Conservation (phyloP, 805 yeast species). For the Candida xyloterini region DNA sequence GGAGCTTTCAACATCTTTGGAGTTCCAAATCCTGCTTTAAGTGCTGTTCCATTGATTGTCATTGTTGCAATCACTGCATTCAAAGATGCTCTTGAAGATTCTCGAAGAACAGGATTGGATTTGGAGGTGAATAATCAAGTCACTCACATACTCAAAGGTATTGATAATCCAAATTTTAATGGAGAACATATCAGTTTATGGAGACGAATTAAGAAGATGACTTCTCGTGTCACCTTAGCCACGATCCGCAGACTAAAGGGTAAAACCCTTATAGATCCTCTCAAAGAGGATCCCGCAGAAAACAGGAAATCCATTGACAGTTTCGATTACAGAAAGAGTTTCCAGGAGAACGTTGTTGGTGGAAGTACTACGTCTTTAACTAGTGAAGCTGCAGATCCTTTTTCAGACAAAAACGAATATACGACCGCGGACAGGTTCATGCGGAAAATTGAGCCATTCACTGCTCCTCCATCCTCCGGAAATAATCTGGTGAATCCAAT, state of each 20-base stretch:
- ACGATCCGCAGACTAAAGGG: constrained; percentile 24
- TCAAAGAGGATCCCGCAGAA: constrained; percentile 22
- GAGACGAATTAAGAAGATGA: constrained; percentile 63
- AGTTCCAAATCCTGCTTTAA: constrained; percentile 71
- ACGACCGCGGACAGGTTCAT: constrained; percentile 9
- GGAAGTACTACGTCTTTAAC: constrained; percentile 17
- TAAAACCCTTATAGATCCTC: constrained; percentile 24
- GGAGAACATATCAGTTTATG: constrained; percentile 64
- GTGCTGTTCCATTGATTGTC: constrained; percentile 76
- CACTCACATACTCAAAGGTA: constrained; percentile 59
- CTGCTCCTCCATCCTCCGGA: constrained; percentile 24
- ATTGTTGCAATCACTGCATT: constrained; percentile 72
- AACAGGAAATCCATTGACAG: constrained; percentile 33
- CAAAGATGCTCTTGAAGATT: constrained; percentile 80
- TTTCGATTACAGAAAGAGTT: constrained; percentile 31
- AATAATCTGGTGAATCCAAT: constrained; percentile 20
- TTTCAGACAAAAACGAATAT: constrained; percentile 19
- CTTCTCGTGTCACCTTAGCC: constrained; percentile 15
- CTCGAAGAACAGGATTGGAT: constrained; percentile 68
- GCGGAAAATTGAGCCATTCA: constrained; percentile 27
- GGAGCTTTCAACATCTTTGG: constrained; percentile 80
- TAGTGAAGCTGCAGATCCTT: constrained; percentile 24
- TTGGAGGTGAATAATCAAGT: constrained; percentile 72
- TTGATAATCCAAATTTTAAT: constrained; percentile 56
- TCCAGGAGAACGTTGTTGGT: constrained; percentile 19